Conservation (phyloP, 768 basidiomycete species). For the Boletus reticuloceps region DNA sequence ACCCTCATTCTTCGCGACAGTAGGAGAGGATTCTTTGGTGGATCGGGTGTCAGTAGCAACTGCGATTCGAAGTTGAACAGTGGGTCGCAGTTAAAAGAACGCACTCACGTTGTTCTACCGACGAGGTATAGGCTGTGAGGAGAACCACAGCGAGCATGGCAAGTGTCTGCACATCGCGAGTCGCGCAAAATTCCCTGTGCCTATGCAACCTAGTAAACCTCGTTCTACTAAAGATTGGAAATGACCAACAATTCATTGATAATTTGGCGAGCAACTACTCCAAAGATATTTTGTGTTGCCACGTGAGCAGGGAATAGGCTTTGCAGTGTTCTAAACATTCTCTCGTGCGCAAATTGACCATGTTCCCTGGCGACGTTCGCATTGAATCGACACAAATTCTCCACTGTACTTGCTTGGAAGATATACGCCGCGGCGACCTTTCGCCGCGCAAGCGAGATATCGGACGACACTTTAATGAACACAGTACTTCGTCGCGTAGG, state of each 20-base stretch:
- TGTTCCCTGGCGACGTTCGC: slow-evolving; percentile 54
- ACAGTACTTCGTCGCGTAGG: slow-evolving; percentile 55
- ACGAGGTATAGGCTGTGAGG: slow-evolving; percentile 41
- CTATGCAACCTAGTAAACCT: slow-evolving; percentile 27
- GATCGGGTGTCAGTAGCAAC: slow-evolving; percentile 13
- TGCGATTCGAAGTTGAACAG: neutral
- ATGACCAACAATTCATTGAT: slow-evolving; percentile 49
- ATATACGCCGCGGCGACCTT: slow-evolving; percentile 64
- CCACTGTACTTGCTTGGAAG: slow-evolving; percentile 42
- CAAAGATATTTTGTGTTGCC: slow-evolving; percentile 24
- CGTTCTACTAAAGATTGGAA: neutral
- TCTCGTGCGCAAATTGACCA: slow-evolving; percentile 68
- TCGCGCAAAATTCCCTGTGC: slow-evolving; percentile 40
- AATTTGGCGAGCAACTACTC: slow-evolving; percentile 34
- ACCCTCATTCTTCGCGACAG: slow-evolving; percentile 28
- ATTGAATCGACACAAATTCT: slow-evolving; percentile 56
- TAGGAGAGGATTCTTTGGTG: slow-evolving; percentile 16
- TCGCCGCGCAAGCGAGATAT: slow-evolving; percentile 46
- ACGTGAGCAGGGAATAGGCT: slow-evolving; percentile 42
- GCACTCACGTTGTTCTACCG: slow-evolving; percentile 15
- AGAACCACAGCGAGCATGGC: slow-evolving; percentile 74
- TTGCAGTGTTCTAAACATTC: slow-evolving; percentile 57
- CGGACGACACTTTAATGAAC: slow-evolving; percentile 51
- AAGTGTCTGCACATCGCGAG: slow-evolving; percentile 77
- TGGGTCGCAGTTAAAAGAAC: neutral